Evolutionary conservation across 2,329 filamentous ascomycete genomes (phyloP).

Genomic region (Rhynchosporium graminicola): DNA sequence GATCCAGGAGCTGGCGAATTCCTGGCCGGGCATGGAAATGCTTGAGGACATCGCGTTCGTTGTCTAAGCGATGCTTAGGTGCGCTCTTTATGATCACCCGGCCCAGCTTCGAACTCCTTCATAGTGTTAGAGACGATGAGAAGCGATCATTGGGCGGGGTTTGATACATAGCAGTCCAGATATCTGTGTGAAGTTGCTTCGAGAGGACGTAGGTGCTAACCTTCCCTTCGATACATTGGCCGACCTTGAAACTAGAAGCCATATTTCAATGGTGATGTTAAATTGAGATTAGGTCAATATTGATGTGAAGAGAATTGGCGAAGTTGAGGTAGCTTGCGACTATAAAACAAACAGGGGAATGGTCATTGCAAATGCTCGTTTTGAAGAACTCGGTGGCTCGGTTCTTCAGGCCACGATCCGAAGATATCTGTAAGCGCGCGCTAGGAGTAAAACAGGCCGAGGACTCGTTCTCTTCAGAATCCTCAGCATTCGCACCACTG

Average conservation of each 20-base stretch:
- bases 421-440: too few relatives aligned
- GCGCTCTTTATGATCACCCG: constrained; percentile 24
- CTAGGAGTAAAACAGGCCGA: too few relatives aligned
- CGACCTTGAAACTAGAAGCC: constrained; percentile 18
- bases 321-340: constrained; percentile 4
- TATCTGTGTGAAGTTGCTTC: constrained; percentile 24
- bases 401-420: too few relatives aligned
- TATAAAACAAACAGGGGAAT: neutral
- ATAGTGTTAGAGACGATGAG: constrained; percentile 4
- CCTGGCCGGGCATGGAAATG: constrained; percentile 19
- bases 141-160: neutral
- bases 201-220: constrained; percentile 20
- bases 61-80: constrained; percentile 21
- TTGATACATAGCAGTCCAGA: constrained; percentile 24
- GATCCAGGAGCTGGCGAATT: constrained; percentile 25
- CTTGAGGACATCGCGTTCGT: constrained; percentile 24
- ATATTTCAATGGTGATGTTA: constrained; percentile 14
- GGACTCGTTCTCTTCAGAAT: too few relatives aligned
- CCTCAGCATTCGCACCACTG: too few relatives aligned
- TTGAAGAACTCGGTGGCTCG: neutral
- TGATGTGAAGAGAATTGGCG: constrained; percentile 11
- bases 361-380: constrained; percentile 4
- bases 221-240: constrained; percentile 22
- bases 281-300: constrained; percentile 1
- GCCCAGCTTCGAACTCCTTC: constrained; percentile 16